Base-by-base conservation (phyloP, 495 filamentous ascomycete genomes). In the Penicillium nucicola region DNA sequence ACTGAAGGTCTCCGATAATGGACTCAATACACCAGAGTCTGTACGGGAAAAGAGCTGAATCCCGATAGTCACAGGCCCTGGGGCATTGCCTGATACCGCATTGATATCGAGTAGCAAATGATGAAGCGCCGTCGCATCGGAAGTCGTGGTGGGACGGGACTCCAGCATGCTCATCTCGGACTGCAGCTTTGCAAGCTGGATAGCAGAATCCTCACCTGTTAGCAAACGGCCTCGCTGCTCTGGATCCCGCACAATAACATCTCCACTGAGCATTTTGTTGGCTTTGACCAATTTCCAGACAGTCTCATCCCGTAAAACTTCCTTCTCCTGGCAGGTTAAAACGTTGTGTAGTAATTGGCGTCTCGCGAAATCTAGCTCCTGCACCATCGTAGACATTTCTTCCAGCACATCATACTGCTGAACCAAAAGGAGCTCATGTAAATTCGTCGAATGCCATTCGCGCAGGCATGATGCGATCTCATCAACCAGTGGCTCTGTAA, bases 401-500 rank as follows among this genome's bases (percentile, higher is more conserved):
- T 95, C 90, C 31, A 97, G 78, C 42, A 84, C 76, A 32, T 77
- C 71, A 71, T 99, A 97, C 59, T 89, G 82, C 38, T 88, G 79
- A 34, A 80, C 81, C 11, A 99, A 79, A 2, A 97, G 75, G n/a
- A 97, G 72, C 67, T 96, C 92, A 67, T 97, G 95, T 36, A 98
- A 79, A 61, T 96, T 95, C 12, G 89, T 95, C 14, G 92, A 93
- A 67, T 99, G 92, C 93, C 93, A 99, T 76, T 99, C 93, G 20
- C 92, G 83, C 25, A 99, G 71, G 64, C 92, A 97, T 6, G 90
- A 95, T 14, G 92, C 91, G 63, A 97, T 97, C 64, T 99, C 93
- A 66, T 97, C 95, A 10, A 99, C 91, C 48, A 99, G 73, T 3
- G 93, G 93, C 65, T 99, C 93, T 19, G 88, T 81, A 11, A 82